Conservation (phyloP, 2,329 filamentous ascomycete species). For the Trichoderma simmonsii region DNA sequence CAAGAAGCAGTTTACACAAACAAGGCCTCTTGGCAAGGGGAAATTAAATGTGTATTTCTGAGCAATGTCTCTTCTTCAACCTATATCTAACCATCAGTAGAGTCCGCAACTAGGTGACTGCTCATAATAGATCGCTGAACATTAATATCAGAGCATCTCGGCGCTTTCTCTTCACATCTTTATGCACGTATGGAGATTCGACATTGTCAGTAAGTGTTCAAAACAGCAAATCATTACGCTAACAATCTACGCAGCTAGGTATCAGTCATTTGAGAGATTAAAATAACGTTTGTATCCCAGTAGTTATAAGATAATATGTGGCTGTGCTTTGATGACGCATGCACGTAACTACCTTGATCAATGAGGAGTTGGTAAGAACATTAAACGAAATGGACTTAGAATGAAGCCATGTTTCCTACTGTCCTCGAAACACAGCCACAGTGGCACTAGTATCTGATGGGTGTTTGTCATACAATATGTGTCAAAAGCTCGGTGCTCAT, state of each 20-base stretch:
- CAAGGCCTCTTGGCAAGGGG: background rate
- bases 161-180: background rate
- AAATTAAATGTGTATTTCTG: background rate
- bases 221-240: background rate
- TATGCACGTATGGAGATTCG: background rate
- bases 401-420: background rate
- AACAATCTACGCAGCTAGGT: background rate
- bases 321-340: background rate
- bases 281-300: background rate
- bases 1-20: too few relatives aligned
- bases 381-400: background rate
- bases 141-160: background rate
- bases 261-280: background rate
- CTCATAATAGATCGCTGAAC: background rate
- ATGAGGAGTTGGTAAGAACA: background rate
- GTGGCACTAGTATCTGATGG: background rate
- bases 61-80: rapidly evolving
- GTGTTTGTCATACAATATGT: background rate
- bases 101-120: background rate
- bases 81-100: background rate
- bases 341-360: background rate
- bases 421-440: background rate
- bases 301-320: background rate
- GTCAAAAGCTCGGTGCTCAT: background rate
- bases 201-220: background rate